These are phyloP conservation scores for Conringia planisiliqua DNA, from an alignment of 345 rosid genomes.

Conservation along the genomic window DNA sequence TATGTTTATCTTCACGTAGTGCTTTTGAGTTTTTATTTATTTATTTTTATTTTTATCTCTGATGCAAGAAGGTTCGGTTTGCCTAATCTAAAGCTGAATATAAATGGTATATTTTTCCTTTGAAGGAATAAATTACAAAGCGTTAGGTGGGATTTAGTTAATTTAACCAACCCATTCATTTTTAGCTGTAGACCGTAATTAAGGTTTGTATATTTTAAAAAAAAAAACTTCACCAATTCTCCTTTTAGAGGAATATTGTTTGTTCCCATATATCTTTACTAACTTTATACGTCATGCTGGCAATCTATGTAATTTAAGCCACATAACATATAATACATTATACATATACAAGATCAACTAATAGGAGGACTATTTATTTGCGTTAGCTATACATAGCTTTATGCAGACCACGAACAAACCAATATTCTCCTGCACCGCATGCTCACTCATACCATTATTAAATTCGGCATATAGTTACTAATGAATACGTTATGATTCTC, in stretches of 20 bases:
- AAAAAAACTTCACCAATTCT: background rate
- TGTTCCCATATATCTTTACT: background rate
- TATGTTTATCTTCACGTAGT: background rate
- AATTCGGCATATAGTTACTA: background rate
- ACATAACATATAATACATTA: background rate
- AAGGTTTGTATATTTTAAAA: background rate
- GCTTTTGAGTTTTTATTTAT: background rate
- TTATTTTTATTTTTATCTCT: background rate
- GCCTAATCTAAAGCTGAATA: background rate
- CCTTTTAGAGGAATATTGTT: background rate
- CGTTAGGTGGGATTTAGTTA: conserved; percentile 30
- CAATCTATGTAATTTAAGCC: background rate
- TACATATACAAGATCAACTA: background rate
- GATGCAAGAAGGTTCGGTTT: background rate
- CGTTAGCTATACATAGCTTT: background rate
- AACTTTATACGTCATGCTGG: background rate
- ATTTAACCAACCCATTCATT: conserved; percentile 10
- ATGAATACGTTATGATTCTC: conserved; percentile 23
- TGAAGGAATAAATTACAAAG: conserved; percentile 5
- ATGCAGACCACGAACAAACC: conserved; percentile 7
- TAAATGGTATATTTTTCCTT: background rate
- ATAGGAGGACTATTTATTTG: background rate
- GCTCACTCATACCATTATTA: conserved; percentile 17
- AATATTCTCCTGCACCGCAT: conserved; percentile 9
- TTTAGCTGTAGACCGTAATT: conserved; percentile 21